Evolutionary conservation across 2,329 filamentous ascomycete genomes (phyloP).

Genomic region (Alternaria sp.): DNA sequence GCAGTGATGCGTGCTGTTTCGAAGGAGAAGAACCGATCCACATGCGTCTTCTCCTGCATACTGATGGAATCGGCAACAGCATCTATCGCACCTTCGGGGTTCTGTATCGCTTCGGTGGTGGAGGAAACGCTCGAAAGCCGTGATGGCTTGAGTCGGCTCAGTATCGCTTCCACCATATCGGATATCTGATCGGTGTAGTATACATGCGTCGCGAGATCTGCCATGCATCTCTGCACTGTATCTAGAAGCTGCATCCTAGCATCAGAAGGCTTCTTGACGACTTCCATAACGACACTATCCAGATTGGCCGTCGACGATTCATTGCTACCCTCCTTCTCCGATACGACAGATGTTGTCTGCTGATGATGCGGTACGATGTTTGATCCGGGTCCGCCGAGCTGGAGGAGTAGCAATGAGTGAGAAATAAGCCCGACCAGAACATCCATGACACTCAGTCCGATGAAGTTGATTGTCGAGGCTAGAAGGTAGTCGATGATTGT

Average conservation of each 20-base stretch:
- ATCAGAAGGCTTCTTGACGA: constrained; percentile 57
- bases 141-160: constrained; percentile 77
- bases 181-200: constrained; percentile 97
- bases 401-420: constrained; percentile 79
- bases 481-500: constrained; percentile 83
- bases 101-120: constrained; percentile 57
- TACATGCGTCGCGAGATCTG: constrained; percentile 89
- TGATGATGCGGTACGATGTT: constrained; percentile 49
- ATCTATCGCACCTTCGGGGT: constrained; percentile 57
- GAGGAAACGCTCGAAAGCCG: constrained; percentile 52
- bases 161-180: constrained; percentile 87
- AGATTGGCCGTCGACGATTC: constrained; percentile 26
- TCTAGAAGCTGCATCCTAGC: constrained; percentile 68
- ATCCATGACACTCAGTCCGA: constrained; percentile 96
- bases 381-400: constrained; percentile 60
- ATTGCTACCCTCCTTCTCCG: constrained; percentile 27
- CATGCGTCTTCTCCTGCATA: constrained; percentile 59
- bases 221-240: constrained; percentile 81
- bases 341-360: constrained; percentile 38
- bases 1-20: constrained; percentile 68
- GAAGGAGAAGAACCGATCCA: constrained; percentile 68
- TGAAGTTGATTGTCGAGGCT: constrained; percentile 88
- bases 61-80: constrained; percentile 57
- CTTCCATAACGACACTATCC: constrained; percentile 46
- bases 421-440: constrained; percentile 84